Conservation (phyloP, 148 eudicot genomes). For the Persicaria maculosa region DNA sequence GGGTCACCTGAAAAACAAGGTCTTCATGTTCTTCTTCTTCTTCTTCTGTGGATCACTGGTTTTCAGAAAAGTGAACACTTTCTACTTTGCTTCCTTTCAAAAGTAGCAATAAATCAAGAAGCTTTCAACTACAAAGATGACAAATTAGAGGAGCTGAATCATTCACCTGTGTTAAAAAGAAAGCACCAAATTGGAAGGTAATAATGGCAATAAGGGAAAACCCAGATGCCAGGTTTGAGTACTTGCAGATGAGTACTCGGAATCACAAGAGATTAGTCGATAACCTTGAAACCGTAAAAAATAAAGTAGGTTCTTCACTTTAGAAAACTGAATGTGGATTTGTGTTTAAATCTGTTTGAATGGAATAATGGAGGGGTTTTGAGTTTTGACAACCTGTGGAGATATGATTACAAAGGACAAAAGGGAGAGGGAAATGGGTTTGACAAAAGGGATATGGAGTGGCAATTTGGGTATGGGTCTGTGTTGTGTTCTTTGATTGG, state of each 20-base stretch:
- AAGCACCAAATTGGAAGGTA: not conserved
- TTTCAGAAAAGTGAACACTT: not conserved
- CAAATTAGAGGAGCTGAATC: not conserved
- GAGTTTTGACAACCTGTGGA: slow-evolving; percentile 13
- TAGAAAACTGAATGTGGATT: not conserved
- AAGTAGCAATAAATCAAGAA: not conserved
- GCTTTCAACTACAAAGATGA: not conserved
- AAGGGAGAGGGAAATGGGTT: not conserved
- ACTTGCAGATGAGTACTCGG: too few species aligned
- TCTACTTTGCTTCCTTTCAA: not conserved
- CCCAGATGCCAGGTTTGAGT: too few species aligned
- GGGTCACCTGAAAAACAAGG: not conserved
- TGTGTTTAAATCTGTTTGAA: not conserved
- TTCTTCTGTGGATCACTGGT: not conserved
- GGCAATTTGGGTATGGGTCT: not conserved
- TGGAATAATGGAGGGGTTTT: slow-evolving; percentile 3
- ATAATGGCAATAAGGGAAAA: not conserved
- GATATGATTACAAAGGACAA: not conserved
- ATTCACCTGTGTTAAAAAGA: not conserved
- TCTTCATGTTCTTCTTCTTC: not conserved
- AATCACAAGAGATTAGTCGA: too few species aligned
- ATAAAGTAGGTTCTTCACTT: slow-evolving; percentile 7
- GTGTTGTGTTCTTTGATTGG: not conserved
- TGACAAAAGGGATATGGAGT: not conserved
- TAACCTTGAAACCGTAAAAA: not conserved